Base-by-base conservation (phyloP, 352 stramenopile genomes). In the Globisporangium megalacanthum region DNA sequence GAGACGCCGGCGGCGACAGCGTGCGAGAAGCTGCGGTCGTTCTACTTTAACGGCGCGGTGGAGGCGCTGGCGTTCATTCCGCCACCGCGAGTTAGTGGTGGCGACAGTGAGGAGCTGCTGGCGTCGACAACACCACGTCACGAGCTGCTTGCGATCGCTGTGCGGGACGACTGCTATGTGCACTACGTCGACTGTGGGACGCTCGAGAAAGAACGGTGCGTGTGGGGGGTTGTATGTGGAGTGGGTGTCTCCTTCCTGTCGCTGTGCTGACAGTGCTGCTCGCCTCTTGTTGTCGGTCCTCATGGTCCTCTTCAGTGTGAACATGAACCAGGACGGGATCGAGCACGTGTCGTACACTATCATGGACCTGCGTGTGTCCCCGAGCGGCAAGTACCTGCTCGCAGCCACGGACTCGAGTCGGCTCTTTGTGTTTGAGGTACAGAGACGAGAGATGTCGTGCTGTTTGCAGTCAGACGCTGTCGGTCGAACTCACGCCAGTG, bases 261-360 rank as follows among this genome's bases (percentile, higher is more conserved):
- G 25, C 25, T 29, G 37, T 46, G 41, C 41, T 46, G 41, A 46
- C 41, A 20, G 13, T 0, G 3, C 41, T 46, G 41, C 0, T 20
- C 41, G 13, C n/a, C 25, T 13, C 20, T 33, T 52, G 49, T 55
- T 29, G 25, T 29, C 25, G n/a, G n/a, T n/a, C n/a, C n/a, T n/a
- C n/a, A n/a, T n/a, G 31, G 9, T 53, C 61, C 49, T 37, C 13
- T 57, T 6, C 29, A 92, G 84, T 56, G 58, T 94, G 14, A 94
- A 92, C 59, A 94, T 94, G 82, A 94, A 94, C 57, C 69, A 79
- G 31, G 84, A 94, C 47, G 79, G 65, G 11, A 94, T 92, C 44
- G 84, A 94, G 59, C 84, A 94, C 64, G 82, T 92, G 7, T 94
- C 84, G 22, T 94, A 90, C 61, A 90, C 79, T 47, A 94, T 94